Evolutionary conservation across 495 filamentous ascomycete species (phyloP), one percentile per base, ranked within the genome.

Genomic region (Xylaria castorea): DNA sequence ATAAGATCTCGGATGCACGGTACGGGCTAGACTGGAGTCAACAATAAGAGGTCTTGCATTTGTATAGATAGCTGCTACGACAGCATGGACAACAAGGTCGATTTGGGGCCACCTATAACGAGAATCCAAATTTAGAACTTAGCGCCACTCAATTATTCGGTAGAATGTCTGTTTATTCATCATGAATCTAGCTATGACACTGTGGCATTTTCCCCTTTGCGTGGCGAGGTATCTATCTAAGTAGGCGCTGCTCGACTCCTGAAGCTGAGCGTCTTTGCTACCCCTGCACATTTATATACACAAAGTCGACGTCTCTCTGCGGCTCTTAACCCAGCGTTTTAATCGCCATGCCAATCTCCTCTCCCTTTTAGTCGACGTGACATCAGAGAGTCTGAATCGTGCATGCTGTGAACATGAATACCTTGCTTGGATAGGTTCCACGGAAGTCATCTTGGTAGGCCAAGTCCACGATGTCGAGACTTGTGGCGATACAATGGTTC

Each of bases 21-120:
- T 92, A 93, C 76, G 89, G 94, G 76, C 82, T 99, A 80, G 85
- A 95, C 70, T 98, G 96, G 96, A 89, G 86, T 12, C 63, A 86
- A 88, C 76, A 88, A 93, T 79, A 92, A 84, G 70, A 69, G 51
- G 63, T 58, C 53, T 53, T 66, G 44, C 38, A 68, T 74, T 55
- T 74, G 30, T 71, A 71, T 61, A 72, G 66, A 73, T 61, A 61
- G 22, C 60, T 27, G 57, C 22, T 71, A 53, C 30, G n/a, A 27
- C 16, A 70, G 30, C 12, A 12, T 57, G 60, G 55, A 38, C 38
- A 36, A 16, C 20, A 50, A n/a, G 60, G 5, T 25, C 25, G 20
- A 36, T 20, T 40, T 55, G 20, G 5, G n/a, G 9, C 32, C 53
- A 53, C 16, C 53, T 57, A 18, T 57, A 32, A 32, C 11, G 53